phyloP scores from a whole-genome alignment of 257 asterid genomes.

The Lavandula angustifolia region DNA sequence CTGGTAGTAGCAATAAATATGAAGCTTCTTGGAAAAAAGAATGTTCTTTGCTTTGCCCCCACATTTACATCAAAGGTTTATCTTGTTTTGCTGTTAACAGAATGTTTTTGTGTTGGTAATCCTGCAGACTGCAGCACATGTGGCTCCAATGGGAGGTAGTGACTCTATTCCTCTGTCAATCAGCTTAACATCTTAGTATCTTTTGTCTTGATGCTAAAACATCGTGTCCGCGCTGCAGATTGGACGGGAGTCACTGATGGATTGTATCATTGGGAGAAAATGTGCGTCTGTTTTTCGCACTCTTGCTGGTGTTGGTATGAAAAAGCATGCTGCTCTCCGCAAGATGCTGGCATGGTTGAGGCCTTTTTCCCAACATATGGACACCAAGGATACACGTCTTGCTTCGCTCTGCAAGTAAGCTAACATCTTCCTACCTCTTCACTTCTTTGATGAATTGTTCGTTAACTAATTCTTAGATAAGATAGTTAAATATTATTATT shows the following conservation, averaged over 20 bases:
- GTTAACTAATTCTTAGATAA: no score
- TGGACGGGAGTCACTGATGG: conserved; percentile 51
- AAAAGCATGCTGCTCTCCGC: no score
- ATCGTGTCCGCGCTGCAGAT: conserved; percentile 52
- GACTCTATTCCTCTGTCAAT: neutral
- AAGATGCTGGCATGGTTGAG: no score
- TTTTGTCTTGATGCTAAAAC: conserved; percentile 6
- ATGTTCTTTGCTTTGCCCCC: conserved; percentile 38
- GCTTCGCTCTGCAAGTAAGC: no score
- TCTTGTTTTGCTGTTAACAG: neutral
- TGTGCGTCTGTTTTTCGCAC: no score
- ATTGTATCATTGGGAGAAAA: neutral
- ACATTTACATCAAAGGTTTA: conserved; percentile 37
- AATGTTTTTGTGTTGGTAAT: neutral
- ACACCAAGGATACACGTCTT: conserved; percentile 10
- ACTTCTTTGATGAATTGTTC: no score
- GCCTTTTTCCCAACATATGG: no score
- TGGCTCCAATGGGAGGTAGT: neutral
- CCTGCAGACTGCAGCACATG: neutral
- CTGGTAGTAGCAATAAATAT: conserved; percentile 45
- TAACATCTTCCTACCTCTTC: no score
- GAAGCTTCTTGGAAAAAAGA: conserved; percentile 21
- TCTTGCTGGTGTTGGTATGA: no score
- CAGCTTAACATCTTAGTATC: neutral
- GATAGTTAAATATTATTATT: no score